Conservation (phyloP, 306 rosid species). For the Oxytropis ochrocephala region DNA sequence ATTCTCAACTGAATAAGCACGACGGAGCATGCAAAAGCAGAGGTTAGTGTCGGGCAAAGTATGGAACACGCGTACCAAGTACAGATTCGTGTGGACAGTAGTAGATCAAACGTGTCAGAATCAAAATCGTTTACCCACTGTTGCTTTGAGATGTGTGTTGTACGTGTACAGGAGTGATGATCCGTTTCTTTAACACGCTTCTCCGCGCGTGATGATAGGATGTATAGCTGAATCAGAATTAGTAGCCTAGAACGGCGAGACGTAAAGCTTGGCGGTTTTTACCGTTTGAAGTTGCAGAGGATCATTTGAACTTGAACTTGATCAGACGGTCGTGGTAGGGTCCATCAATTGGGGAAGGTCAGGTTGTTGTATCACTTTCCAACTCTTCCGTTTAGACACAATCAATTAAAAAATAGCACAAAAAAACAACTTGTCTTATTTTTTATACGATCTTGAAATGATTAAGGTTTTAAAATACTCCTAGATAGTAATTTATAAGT, state of each 20-base stretch:
- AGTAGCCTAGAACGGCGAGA: conserved; percentile 8
- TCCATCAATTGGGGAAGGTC: too few relatives aligned
- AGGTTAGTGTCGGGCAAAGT: conserved; percentile 15
- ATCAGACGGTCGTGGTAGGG: not conserved
- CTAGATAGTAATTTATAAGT: too few relatives aligned
- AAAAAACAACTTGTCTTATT: too few relatives aligned
- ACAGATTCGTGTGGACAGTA: conserved; percentile 8
- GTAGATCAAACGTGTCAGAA: conserved; percentile 6
- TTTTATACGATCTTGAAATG: too few relatives aligned
- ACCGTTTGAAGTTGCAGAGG: not conserved
- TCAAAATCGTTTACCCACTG: not conserved
- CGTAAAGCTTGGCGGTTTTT: conserved; percentile 22
- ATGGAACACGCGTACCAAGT: conserved; percentile 15
- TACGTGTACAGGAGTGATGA: not conserved
- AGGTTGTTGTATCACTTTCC: too few relatives aligned
- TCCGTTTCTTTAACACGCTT: not conserved
- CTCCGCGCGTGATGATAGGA: not conserved
- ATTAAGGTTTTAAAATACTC: too few relatives aligned
- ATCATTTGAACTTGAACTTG: not conserved
- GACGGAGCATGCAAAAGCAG: conserved; percentile 2
- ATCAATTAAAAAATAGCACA: too few relatives aligned
- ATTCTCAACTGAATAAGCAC: not conserved
- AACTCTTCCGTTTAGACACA: too few relatives aligned
- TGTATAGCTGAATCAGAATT: not conserved
- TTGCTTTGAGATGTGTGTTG: not conserved